These are phyloP conservation scores for Amoebophrya sp. DNA, from an alignment of 169 alveolate genomes.

Conservation along the genomic window DNA sequence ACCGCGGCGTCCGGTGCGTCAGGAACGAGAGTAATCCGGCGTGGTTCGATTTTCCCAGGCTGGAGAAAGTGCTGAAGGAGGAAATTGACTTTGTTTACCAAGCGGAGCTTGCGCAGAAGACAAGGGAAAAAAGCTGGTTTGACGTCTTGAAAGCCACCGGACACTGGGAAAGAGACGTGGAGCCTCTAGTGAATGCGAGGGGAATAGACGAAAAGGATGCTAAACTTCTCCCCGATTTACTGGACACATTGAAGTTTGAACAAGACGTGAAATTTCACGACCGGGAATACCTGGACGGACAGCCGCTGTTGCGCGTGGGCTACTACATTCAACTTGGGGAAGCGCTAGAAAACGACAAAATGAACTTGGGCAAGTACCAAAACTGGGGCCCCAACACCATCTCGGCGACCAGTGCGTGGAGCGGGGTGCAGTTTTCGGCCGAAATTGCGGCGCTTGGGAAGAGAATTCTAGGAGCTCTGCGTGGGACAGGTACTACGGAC, in stretches of 20 bases:
- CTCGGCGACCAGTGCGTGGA: background rate
- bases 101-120: background rate
- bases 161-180: slow-evolving; percentile 15
- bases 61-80: background rate
- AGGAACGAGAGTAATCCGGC: background rate
- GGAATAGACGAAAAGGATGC: too few relatives aligned
- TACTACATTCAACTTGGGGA: background rate
- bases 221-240: too few relatives aligned
- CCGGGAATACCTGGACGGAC: background rate
- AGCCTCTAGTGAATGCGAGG: too few relatives aligned
- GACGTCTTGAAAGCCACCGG: background rate
- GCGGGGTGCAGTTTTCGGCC: background rate
- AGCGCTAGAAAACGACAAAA: background rate
- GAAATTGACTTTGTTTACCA: background rate
- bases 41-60: background rate
- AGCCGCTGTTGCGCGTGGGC: background rate
- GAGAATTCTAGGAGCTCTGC: background rate
- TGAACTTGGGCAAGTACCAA: background rate
- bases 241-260: background rate
- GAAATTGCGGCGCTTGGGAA: background rate
- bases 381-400: slow-evolving; percentile 15
- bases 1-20: background rate
- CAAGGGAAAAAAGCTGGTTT: background rate
- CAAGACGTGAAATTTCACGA: background rate
- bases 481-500: background rate